Conservation (phyloP, 345 rosid genomes). For the Geranium brycei region DNA sequence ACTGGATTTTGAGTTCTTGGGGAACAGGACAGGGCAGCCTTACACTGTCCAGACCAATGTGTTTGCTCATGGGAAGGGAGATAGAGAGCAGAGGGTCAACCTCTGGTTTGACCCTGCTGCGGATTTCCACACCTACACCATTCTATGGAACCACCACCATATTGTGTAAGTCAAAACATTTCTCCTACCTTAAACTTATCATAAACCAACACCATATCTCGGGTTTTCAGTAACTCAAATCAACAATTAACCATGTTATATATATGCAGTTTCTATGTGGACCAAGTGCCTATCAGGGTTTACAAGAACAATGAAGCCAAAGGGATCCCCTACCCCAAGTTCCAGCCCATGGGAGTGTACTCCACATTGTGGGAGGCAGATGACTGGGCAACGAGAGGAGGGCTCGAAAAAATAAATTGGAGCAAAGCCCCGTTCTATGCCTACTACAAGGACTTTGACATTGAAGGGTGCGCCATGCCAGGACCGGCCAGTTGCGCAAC, state of each 20-base stretch:
- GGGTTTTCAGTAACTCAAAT: background rate
- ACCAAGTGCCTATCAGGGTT: constrained; percentile 73
- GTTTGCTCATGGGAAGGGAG: constrained; percentile 85
- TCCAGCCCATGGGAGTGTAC: constrained; percentile 77
- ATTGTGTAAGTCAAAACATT: constrained; percentile 40
- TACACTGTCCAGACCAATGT: constrained; percentile 87
- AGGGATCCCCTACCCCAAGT: constrained; percentile 50
- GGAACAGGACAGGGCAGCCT: constrained; percentile 79
- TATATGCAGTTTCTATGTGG: constrained; percentile 58
- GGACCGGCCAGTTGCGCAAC: constrained; percentile 58
- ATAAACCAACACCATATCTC: background rate
- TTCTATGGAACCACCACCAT: constrained; percentile 66
- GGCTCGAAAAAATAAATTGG: constrained; percentile 85
- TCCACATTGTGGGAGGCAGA: constrained; percentile 98
- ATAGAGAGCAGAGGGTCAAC: constrained; percentile 75
- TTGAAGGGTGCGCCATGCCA: constrained; percentile 78
- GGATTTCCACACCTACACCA: constrained; percentile 57
- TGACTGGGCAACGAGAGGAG: constrained; percentile 97
- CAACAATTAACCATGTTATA: too few relatives aligned
- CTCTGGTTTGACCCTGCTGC: constrained; percentile 88
- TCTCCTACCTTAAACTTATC: background rate
- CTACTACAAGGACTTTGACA: constrained; percentile 75
- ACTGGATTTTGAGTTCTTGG: constrained; percentile 85
- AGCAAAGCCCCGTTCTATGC: constrained; percentile 76
- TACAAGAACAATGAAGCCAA: constrained; percentile 71